Evolutionary conservation across 2,329 filamentous ascomycete genomes (phyloP).

Genomic region (Fusarium musae): DNA sequence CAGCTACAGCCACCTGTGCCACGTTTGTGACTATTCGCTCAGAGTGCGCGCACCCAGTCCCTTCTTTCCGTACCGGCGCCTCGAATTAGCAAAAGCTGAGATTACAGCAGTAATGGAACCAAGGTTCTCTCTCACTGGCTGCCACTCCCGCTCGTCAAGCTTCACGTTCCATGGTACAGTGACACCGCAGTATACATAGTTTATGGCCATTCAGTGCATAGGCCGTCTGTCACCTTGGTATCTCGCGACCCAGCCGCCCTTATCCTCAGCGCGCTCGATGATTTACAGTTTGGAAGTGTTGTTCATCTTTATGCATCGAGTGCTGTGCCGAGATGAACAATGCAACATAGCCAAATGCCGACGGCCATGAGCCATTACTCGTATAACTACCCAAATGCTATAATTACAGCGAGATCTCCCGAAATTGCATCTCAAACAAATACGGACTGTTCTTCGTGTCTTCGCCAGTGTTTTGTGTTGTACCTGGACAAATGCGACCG

Average conservation of each 20-base stretch:
- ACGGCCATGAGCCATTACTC: not conserved
- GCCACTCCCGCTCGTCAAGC: not conserved
- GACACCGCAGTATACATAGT: not conserved
- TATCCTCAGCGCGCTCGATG: no score
- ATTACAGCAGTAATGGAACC: no score
- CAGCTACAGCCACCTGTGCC: not conserved
- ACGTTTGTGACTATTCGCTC: not conserved
- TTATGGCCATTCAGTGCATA: not conserved
- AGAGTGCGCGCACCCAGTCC: not conserved
- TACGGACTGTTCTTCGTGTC: not conserved
- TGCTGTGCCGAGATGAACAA: not conserved
- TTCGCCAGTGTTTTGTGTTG: not conserved
- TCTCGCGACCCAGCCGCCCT: fast-evolving
- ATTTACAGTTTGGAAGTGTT: not conserved
- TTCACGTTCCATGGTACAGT: not conserved
- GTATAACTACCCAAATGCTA: not conserved
- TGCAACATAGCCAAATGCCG: not conserved
- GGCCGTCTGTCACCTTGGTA: not conserved
- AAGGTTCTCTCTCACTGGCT: not conserved
- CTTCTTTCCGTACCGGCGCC: fast-evolving
- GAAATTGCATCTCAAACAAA: not conserved
- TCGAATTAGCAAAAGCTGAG: fast-evolving
- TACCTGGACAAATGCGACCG: not conserved
- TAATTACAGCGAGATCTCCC: not conserved
- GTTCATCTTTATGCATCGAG: not conserved